Conservation (phyloP, 768 basidiomycete genomes). For the Naematelia aurantialba region DNA sequence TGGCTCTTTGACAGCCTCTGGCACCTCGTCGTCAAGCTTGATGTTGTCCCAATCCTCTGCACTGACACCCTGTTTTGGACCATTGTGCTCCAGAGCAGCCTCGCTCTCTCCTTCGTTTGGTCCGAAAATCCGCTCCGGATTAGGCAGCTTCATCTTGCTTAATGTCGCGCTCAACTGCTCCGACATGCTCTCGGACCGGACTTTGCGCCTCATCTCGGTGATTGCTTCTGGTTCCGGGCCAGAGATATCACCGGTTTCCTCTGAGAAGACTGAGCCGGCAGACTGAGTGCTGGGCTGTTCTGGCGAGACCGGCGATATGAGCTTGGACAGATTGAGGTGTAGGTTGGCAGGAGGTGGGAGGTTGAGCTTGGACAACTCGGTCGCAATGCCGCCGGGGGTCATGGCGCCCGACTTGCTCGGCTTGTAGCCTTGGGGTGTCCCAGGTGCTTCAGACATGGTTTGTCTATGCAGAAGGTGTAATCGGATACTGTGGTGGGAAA, state of each 20-base stretch:
- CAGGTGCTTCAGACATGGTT: slow-evolving; percentile 1
- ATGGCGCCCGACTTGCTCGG: slow-evolving; percentile 8
- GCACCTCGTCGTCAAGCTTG: slow-evolving; percentile 45
- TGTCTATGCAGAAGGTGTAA: not conserved
- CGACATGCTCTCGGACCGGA: slow-evolving; percentile 41
- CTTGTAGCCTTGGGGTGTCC: slow-evolving; percentile 4
- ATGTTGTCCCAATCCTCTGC: slow-evolving; percentile 49
- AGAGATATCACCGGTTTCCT: slow-evolving; percentile 36
- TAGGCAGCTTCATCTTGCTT: slow-evolving; percentile 47
- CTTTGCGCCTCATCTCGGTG: slow-evolving; percentile 25
- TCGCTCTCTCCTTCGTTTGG: slow-evolving; percentile 32
- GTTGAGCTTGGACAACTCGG: slow-evolving; percentile 43
- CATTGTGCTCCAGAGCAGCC: slow-evolving; percentile 15
- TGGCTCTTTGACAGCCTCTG: slow-evolving; percentile 48
- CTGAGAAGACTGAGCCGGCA: slow-evolving; percentile 7
- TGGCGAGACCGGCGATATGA: slow-evolving; percentile 5
- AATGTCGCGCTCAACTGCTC: slow-evolving; percentile 41
- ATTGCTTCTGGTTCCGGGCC: slow-evolving; percentile 50
- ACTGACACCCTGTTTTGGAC: slow-evolving; percentile 34
- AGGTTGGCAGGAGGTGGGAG: slow-evolving; percentile 39
- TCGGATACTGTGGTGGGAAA: not conserved
- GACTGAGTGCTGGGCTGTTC: slow-evolving; percentile 6
- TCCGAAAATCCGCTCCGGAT: slow-evolving; percentile 49
- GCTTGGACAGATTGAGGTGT: slow-evolving; percentile 19
- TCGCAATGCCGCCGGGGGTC: slow-evolving; percentile 45